Evolutionary conservation across 106 monocot species (phyloP).

Genomic region (Allium cepa): DNA sequence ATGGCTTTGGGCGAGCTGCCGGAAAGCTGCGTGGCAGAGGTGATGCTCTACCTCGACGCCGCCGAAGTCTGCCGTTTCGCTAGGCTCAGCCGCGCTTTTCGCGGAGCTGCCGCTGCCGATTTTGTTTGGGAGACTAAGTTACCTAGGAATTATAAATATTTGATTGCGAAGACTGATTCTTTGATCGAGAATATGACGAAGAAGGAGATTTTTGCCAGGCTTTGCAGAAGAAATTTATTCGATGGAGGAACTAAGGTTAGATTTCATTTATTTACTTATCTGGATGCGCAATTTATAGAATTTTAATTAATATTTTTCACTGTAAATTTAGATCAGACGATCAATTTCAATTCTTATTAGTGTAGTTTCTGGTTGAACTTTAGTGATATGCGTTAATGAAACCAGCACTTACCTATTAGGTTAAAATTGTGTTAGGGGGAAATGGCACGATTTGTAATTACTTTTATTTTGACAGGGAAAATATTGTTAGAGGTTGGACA

Average conservation of each 20-base stretch:
- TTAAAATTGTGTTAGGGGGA: too few species aligned
- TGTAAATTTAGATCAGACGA: too few species aligned
- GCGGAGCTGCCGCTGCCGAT: constrained; percentile 53
- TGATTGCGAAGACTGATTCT: constrained; percentile 25
- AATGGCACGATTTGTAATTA: background rate
- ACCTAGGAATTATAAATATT: constrained; percentile 50
- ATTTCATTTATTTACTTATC: too few species aligned
- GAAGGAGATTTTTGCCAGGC: constrained; percentile 66
- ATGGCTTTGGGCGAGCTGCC: constrained; percentile 54
- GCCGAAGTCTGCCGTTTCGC: constrained; percentile 61
- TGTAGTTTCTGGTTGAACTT: too few species aligned
- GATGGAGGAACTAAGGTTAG: constrained; percentile 62
- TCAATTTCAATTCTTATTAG: too few species aligned
- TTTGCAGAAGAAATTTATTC: constrained; percentile 54
- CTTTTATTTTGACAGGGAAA: too few species aligned
- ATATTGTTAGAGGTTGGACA: too few species aligned
- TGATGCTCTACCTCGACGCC: constrained; percentile 65
- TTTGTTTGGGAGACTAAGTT: constrained; percentile 71
- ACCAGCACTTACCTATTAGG: too few species aligned
- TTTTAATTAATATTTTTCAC: too few species aligned
- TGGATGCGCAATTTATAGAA: too few species aligned
- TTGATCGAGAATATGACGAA: constrained; percentile 19
- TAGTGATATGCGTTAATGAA: too few species aligned
- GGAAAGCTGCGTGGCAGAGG: constrained; percentile 68
- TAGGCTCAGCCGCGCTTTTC: constrained; percentile 48